Base-by-base conservation (phyloP, 805 yeast species). In the Alloascoidea africana region DNA sequence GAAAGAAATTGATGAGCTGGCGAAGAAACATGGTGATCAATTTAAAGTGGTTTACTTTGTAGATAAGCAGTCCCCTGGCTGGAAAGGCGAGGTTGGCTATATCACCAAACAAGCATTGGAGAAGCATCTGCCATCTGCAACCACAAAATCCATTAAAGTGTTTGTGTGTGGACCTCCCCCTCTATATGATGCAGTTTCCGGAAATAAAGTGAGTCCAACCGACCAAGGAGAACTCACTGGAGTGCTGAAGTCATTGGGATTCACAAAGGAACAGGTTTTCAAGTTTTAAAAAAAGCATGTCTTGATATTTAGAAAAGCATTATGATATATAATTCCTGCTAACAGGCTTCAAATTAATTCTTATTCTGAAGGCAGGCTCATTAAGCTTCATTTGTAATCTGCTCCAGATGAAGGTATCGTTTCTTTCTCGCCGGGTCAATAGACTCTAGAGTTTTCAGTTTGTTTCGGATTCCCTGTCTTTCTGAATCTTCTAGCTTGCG, bases 161-260 rank as follows among this genome's bases (percentile, higher is more conserved):
- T 89, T 82, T 50, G 81, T 89, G 40, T 91, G 98, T 61, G 98
- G 98, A 39, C 98, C 98, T 42, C 94, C 95, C 52, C 82, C 82
- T 33, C 68, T 91, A 57, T 83, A 83, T 76, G 68, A 79, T 39
- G 86, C 94, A 41, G 53, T 86, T 47, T 83, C 95, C 17, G 98
- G 98, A 54, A 58, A 60, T 49, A 89, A 89, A 72, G 67, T 62
- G 35, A 76, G 91, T 37, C 93, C 95, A 49, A 51, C 76, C 39
- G 96, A 87, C 56, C 98, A 91, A 68, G 98, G 98, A 61, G 95
- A 82, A 62, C 71, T 91, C 41, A 65, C 77, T 18, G 98, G 98
- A 54, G 74, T 77, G 37, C 73, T 91, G 56, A 73, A 74, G 50
- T 96, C 87, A 35, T 70, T 91, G 47, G 96, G 96, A 38, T 87